Conservation (phyloP, 1,284 basidiomycete genomes). For the Sutorius eximius region DNA sequence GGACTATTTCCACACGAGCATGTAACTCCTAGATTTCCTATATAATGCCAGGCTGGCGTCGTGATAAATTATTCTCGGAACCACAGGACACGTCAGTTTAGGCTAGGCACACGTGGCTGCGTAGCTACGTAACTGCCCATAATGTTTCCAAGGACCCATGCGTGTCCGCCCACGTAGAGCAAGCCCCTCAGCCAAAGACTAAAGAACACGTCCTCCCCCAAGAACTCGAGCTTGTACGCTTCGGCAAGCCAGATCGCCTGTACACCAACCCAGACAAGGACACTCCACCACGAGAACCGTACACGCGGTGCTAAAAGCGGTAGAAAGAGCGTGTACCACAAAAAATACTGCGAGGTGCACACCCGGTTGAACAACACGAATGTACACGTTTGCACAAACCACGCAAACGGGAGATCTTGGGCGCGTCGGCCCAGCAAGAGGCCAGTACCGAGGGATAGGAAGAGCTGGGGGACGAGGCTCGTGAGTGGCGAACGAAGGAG, state of each 20-base stretch:
- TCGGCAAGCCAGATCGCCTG: constrained; percentile 86
- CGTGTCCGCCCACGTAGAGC: constrained; percentile 71
- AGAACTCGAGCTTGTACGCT: constrained; percentile 88
- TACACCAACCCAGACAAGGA: constrained; percentile 71
- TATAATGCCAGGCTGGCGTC: constrained; percentile 14
- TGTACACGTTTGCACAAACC: constrained; percentile 87
- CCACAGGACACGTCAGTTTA: not conserved
- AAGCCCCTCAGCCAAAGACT: constrained; percentile 79
- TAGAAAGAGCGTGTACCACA: constrained; percentile 94
- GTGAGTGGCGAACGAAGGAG: constrained; percentile 62
- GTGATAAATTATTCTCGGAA: not conserved
- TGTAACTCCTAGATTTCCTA: constrained; percentile 26
- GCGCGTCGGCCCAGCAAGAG: constrained; percentile 56
- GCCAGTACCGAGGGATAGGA: constrained; percentile 64
- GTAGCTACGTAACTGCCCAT: constrained; percentile 48
- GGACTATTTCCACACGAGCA: constrained; percentile 12
- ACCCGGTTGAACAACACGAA: constrained; percentile 99
- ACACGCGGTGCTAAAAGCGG: constrained; percentile 79
- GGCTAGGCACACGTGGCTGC: too few relatives aligned
- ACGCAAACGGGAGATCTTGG: constrained; percentile 71
- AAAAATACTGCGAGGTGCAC: constrained; percentile 97
- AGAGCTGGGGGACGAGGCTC: constrained; percentile 77
- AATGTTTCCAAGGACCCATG: constrained; percentile 70
- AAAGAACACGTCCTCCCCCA: constrained; percentile 72
- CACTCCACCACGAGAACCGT: constrained; percentile 47